Evolutionary conservation across 805 yeast genomes (phyloP).

Genomic region (Zygoascus ofunaensis): DNA sequence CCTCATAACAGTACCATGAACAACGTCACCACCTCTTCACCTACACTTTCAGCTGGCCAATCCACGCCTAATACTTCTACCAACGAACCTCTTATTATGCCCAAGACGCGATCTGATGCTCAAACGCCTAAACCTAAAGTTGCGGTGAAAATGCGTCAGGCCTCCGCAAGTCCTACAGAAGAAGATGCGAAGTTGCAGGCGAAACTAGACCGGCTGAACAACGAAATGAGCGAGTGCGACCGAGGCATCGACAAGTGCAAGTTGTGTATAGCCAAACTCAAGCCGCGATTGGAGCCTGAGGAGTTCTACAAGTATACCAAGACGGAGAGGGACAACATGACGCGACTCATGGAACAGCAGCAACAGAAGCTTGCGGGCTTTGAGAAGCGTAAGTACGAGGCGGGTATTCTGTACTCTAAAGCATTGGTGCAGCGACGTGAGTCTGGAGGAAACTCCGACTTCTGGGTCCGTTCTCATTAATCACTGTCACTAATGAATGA

Average conservation of each 20-base stretch:
- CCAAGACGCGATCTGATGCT: not conserved
- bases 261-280: not conserved
- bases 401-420: slow-evolving; percentile 13
- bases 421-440: slow-evolving; percentile 15
- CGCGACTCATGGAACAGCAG: slow-evolving; percentile 5
- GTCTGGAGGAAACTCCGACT: slow-evolving; percentile 7
- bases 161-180: not conserved
- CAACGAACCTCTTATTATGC: not conserved
- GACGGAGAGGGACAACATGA: not conserved
- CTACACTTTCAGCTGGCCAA: too few species aligned
- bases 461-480: slow-evolving; percentile 9
- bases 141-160: not conserved
- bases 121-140: not conserved
- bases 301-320: slow-evolving; percentile 1
- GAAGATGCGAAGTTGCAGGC: slow-evolving; percentile 1
- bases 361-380: slow-evolving; percentile 5
- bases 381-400: slow-evolving; percentile 16
- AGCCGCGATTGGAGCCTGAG: slow-evolving; percentile 2
- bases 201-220: slow-evolving; percentile 7
- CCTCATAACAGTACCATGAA: too few species aligned
- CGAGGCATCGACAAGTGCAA: not conserved
- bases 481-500: too few species aligned
- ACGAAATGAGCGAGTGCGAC: slow-evolving; percentile 2
- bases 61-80: too few species aligned
- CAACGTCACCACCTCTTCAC: too few species aligned